Evolutionary conservation across 1,139 yeast genomes (phyloP), one percentile per base, ranked within the genome.

Genomic region (Yarrowia galli): DNA sequence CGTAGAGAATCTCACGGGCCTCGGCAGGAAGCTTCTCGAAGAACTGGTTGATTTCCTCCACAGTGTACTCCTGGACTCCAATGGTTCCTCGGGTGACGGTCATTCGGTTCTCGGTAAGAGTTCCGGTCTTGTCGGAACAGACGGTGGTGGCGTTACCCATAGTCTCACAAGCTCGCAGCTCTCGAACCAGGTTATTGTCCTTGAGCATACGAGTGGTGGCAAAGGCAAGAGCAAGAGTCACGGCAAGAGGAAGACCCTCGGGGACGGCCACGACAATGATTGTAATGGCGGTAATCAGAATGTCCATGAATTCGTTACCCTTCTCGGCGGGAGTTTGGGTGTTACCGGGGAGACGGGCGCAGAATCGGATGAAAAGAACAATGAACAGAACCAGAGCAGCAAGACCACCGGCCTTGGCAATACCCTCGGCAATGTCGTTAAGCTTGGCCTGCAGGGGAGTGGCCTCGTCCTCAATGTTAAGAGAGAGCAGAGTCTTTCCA

Each of bases 111-210:
- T 92, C 96, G 0, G 99, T 95, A 69, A 95, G 83, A 15, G 99
- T 95, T 70, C 99, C 99, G 0, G 99, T 95, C 78, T 95, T 95
- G 80, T 95, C 99, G 0, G 98, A 92, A 78, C 99, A 96, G 67
- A 95, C 84, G 4, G 98, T 95, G 16, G 99, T 95, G 2, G 98
- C 99, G 60, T 97, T 93, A 64, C 99, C 99, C 99, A 95, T 95
- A 18, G 97, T 95, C 79, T 95, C 99, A 84, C 99, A 95, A 63
- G 97, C 89, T 74, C 88, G 89, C 73, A 95, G 83, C 8, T 92
- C 97, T 74, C 99, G 86, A n/a, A 95, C 99, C 75, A 95, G 82
- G 77, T 95, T 95, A 74, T 97, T 97, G 77, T 95, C 97, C 77
- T 91, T 91, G 32, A 97, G 93, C 99, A 95, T 95, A 79, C 98